Evolutionary conservation across 179 eudicot species (phyloP).

Genomic region (Carnegiea gigantea): DNA sequence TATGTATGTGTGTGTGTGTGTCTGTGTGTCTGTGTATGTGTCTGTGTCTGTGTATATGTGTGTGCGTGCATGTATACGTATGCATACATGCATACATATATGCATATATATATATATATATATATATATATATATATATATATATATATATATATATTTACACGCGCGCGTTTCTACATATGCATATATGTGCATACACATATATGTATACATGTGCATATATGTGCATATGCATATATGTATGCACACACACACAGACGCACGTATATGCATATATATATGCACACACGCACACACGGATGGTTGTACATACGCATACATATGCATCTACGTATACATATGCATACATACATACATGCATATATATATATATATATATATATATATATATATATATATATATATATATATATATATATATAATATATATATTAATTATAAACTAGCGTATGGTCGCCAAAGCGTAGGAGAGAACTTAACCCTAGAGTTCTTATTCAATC

Average conservation of each 20-base stretch:
- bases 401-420: background rate
- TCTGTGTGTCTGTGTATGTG: too few relatives aligned
- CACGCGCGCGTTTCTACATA: too few relatives aligned
- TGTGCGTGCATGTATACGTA: background rate
- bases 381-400: background rate
- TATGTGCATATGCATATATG: background rate
- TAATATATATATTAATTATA: too few relatives aligned
- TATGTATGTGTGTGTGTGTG: background rate
- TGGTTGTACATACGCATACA: too few relatives aligned
- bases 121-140: background rate
- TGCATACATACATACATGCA: background rate
- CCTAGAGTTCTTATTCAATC: too few relatives aligned
- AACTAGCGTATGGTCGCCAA: too few relatives aligned
- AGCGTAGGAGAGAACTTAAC: too few relatives aligned
- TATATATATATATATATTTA: background rate
- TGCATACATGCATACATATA: background rate
- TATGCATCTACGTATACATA: background rate
- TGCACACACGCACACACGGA: too few relatives aligned
- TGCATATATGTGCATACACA: background rate
- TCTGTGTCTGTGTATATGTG: too few relatives aligned
- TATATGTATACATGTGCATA: background rate
- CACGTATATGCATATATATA: too few relatives aligned
- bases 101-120: background rate
- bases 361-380: conserved; percentile 4
- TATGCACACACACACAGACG: background rate